phyloP scores from a whole-genome alignment of 306 rosid species.

The Fragaria iinumae region DNA sequence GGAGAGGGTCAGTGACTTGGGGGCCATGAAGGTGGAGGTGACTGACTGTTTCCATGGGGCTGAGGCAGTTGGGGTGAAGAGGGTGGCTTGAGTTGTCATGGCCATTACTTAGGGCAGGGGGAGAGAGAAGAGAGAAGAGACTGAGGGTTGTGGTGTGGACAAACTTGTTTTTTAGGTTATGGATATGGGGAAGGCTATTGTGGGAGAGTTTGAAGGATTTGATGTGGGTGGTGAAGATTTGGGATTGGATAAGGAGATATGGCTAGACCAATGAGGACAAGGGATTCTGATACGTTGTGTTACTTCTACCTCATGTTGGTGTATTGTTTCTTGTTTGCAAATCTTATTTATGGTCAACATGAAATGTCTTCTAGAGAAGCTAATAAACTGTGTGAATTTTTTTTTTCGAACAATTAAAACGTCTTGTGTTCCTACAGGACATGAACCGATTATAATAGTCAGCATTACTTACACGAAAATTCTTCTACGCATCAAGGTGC shows the following conservation, averaged over 20 bases:
- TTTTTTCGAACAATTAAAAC: too few species aligned
- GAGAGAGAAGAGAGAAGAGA: slow-evolving; percentile 1
- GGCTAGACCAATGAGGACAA: slow-evolving; percentile 46
- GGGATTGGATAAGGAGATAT: slow-evolving; percentile 63
- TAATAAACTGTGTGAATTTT: too few species aligned
- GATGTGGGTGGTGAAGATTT: slow-evolving; percentile 34
- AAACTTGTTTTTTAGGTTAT: neutral
- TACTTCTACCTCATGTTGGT: slow-evolving; percentile 25
- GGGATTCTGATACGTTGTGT: slow-evolving; percentile 43
- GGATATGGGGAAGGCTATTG: slow-evolving; percentile 1
- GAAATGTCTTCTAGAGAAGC: neutral
- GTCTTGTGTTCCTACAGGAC: too few species aligned
- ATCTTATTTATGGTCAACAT: slow-evolving; percentile 14
- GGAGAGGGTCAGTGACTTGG: slow-evolving; percentile 48
- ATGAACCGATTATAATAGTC: too few species aligned
- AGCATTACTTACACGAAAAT: too few species aligned
- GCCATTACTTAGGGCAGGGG: slow-evolving; percentile 43
- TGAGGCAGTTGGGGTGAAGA: slow-evolving; percentile 62
- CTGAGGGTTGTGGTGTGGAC: neutral
- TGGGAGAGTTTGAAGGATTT: slow-evolving; percentile 30
- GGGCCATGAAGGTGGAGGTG: slow-evolving; percentile 44
- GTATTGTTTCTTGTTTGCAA: slow-evolving; percentile 4
- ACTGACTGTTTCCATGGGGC: slow-evolving; percentile 63
- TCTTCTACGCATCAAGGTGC: too few species aligned
- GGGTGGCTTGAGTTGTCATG: slow-evolving; percentile 87